phyloP scores from a whole-genome alignment of 306 rosid species.

The Luffa aegyptiaca region DNA sequence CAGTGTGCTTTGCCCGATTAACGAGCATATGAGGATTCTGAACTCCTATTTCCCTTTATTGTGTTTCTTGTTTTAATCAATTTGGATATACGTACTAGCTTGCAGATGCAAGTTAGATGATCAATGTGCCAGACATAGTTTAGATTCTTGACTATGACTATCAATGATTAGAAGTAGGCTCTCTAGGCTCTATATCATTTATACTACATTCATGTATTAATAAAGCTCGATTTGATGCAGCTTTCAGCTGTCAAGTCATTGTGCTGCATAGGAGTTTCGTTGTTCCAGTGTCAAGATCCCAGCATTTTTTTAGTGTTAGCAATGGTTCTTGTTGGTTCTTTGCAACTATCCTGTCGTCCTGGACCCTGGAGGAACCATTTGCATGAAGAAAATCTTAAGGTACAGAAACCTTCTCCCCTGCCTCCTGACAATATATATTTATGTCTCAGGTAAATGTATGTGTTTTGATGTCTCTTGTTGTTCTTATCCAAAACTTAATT shows the following conservation, averaged over 20 bases:
- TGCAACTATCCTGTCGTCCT: slow-evolving; percentile 65
- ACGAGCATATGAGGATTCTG: not conserved
- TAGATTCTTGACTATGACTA: not conserved
- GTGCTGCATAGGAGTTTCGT: not conserved
- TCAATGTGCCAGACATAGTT: not conserved
- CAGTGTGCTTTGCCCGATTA: not conserved
- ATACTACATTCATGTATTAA: not conserved
- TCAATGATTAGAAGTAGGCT: not conserved
- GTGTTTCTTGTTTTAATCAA: not conserved
- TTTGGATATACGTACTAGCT: not conserved
- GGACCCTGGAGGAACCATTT: slow-evolving; percentile 60
- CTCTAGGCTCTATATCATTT: not conserved
- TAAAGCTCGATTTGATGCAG: not conserved
- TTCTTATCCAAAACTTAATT: slow-evolving; percentile 1
- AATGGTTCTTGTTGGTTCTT: slow-evolving; percentile 77
- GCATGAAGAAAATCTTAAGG: slow-evolving; percentile 36
- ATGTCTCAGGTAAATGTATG: not conserved
- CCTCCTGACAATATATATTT: not conserved
- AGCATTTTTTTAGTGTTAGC: not conserved
- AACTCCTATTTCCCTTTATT: not conserved
- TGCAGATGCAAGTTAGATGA: not conserved
- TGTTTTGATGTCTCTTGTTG: not conserved
- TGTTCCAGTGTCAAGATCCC: not conserved
- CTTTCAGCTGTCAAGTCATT: not conserved
- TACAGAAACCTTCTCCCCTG: slow-evolving; percentile 12